Percentiles rank a stretch among this genome's conserved stretches.
phyloP scores from a whole-genome alignment of 441 rosid genomes.

The Daphne laureola region DNA sequence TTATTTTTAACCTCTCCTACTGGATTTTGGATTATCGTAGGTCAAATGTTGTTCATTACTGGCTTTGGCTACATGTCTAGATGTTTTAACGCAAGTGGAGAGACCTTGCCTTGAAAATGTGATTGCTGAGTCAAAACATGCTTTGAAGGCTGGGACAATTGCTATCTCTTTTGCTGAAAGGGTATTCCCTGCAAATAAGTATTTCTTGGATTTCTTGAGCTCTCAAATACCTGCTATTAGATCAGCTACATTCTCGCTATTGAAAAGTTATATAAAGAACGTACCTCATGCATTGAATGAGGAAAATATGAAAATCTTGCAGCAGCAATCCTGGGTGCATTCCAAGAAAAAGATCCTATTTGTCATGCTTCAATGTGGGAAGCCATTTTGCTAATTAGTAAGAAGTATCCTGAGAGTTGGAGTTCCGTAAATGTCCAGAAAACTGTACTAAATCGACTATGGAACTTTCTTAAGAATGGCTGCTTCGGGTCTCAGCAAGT shows the following conservation, averaged over 20 bases:
- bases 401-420: constrained; percentile 83
- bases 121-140: constrained; percentile 53
- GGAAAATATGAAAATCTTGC: constrained; percentile 58
- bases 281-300: constrained; percentile 65
- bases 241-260: constrained; percentile 68
- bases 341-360: constrained; percentile 78
- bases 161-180: constrained; percentile 73
- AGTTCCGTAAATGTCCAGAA: constrained; percentile 55
- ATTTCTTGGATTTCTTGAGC: constrained; percentile 70
- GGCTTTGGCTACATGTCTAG: constrained; percentile 86
- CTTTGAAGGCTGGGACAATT: constrained; percentile 66
- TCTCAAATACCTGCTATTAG: constrained; percentile 65
- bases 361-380: constrained; percentile 98
- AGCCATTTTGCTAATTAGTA: constrained; percentile 61
- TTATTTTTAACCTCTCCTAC: constrained; percentile 5
- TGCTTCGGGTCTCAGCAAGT: constrained; percentile 85
- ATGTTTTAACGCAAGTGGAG: constrained; percentile 53
- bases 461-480: constrained; percentile 79
- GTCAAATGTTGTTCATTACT: constrained; percentile 77
- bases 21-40: constrained; percentile 33
- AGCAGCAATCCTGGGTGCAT: constrained; percentile 69
- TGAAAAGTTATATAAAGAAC: constrained; percentile 65
- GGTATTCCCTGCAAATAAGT: constrained; percentile 58
- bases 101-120: constrained; percentile 55
- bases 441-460: constrained; percentile 47